Conservation (phyloP, 1,284 basidiomycete species). For the Ustilago curta region DNA sequence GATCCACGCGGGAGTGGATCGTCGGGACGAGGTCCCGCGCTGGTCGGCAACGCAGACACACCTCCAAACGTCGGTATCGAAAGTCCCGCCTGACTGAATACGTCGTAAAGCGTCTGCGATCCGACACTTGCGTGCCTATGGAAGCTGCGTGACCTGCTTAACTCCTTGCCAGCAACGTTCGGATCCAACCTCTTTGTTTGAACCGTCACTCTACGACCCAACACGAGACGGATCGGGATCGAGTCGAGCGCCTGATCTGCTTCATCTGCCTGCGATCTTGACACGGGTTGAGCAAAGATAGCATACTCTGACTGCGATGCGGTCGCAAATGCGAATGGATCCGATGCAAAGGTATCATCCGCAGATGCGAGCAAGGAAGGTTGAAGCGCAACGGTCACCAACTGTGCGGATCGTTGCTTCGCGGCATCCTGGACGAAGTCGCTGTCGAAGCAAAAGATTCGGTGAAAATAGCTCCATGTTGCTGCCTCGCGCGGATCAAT, state of each 20-base stretch:
- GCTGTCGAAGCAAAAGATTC: constrained; percentile 54
- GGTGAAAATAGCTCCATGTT: constrained; percentile 59
- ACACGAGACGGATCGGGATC: constrained; percentile 32
- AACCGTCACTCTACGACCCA: constrained; percentile 34
- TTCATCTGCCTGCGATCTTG: background rate
- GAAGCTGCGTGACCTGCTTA: constrained; percentile 37
- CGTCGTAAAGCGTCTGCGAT: constrained; percentile 34
- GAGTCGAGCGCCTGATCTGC: constrained; percentile 4
- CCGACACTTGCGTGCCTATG: constrained; percentile 28
- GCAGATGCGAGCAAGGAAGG: constrained; percentile 17
- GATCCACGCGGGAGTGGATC: constrained; percentile 59
- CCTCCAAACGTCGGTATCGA: constrained; percentile 34
- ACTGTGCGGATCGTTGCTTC: constrained; percentile 22
- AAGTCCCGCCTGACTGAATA: constrained; percentile 47
- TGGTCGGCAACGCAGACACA: constrained; percentile 6
- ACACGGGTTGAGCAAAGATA: constrained; percentile 35
- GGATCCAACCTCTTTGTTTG: constrained; percentile 10
- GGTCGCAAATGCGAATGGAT: constrained; percentile 16
- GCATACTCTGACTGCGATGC: constrained; percentile 39
- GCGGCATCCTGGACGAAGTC: constrained; percentile 37
- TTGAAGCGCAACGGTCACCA: constrained; percentile 31
- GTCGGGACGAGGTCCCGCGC: constrained; percentile 44
- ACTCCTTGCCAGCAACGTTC: constrained; percentile 13
- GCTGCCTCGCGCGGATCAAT: constrained; percentile 49
- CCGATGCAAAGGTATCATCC: constrained; percentile 8